Conservation (phyloP, 2,329 filamentous ascomycete species). For the Hansfordia pulvinata region DNA sequence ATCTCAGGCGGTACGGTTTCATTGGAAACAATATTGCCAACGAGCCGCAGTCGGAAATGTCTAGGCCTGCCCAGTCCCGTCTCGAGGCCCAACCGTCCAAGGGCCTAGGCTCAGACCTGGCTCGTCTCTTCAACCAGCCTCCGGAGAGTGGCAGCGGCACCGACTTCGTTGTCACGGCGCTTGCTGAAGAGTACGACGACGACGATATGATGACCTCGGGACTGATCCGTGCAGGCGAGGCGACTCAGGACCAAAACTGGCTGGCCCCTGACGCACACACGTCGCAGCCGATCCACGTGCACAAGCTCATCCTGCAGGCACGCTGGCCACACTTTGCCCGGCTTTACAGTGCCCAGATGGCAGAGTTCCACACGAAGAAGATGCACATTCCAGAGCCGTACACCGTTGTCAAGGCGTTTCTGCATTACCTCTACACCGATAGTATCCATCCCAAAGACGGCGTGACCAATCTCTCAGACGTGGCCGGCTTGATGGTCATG, state of each 20-base stretch:
- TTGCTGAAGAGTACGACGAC: constrained; percentile 62
- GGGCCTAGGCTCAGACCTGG: constrained; percentile 72
- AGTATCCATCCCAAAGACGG: constrained; percentile 65
- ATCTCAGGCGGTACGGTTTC: constrained; percentile 82
- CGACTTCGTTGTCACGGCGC: constrained; percentile 83
- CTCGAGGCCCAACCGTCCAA: constrained; percentile 41
- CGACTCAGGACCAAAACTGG: constrained; percentile 35
- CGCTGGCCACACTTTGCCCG: constrained; percentile 95
- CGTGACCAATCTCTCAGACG: constrained; percentile 67
- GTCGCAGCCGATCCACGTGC: constrained; percentile 81
- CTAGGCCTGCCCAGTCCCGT: constrained; percentile 32
- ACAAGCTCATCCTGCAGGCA: constrained; percentile 85
- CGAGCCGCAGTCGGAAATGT: constrained; percentile 34
- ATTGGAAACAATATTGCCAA: constrained; percentile 62
- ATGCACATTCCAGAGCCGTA: constrained; percentile 98
- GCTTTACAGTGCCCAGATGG: constrained; percentile 87
- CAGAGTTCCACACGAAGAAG: constrained; percentile 89
- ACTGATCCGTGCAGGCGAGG: constrained; percentile 29
- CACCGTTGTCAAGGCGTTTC: constrained; percentile 81
- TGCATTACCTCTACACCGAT: constrained; percentile 95
- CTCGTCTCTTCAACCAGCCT: constrained; percentile 72
- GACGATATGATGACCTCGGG: constrained; percentile 46
- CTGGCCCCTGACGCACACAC: constrained; percentile 48
- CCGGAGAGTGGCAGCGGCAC: constrained; percentile 76
- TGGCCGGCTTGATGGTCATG: constrained; percentile 92